A percentile compares a stretch with the other conserved stretches of the same genome.
Conservation (phyloP, 176 grass and related monocot species). For the Otatea glauca region DNA sequence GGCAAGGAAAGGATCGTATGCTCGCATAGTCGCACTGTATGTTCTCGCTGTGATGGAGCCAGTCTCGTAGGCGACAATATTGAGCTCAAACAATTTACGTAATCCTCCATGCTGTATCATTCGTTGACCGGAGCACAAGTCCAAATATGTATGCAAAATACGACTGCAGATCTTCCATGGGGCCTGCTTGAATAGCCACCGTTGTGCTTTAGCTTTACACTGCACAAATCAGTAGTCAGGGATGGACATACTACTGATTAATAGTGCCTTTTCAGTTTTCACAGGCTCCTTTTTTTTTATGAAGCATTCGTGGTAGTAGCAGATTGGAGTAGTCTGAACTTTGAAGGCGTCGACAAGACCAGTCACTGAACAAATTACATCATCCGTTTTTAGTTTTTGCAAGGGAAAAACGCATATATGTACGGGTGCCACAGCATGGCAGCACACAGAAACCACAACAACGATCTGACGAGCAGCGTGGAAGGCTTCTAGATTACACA, state of each 20-base stretch:
- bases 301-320: too few relatives aligned
- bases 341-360: not conserved
- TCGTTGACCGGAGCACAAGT: constrained; percentile 15
- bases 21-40: not conserved
- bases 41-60: constrained; percentile 1
- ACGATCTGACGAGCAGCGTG: not conserved
- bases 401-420: too few relatives aligned
- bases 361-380: not conserved
- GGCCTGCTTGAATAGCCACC: not conserved
- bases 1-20: not conserved
- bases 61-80: not conserved
- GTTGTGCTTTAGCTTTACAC: not conserved
- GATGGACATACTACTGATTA: too few relatives aligned
- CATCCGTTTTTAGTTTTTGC: not conserved
- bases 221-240: not conserved
- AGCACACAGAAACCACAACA: not conserved
- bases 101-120: constrained; percentile 4
- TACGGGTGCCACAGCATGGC: not conserved
- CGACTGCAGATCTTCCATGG: constrained; percentile 26
- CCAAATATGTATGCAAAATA: constrained; percentile 17
- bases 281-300: not conserved
- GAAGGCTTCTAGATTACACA: not conserved
- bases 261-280: not conserved
- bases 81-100: not conserved
- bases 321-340: not conserved